Conservation (phyloP, 2,329 filamentous ascomycete genomes). For the Sporothrix luriei region DNA sequence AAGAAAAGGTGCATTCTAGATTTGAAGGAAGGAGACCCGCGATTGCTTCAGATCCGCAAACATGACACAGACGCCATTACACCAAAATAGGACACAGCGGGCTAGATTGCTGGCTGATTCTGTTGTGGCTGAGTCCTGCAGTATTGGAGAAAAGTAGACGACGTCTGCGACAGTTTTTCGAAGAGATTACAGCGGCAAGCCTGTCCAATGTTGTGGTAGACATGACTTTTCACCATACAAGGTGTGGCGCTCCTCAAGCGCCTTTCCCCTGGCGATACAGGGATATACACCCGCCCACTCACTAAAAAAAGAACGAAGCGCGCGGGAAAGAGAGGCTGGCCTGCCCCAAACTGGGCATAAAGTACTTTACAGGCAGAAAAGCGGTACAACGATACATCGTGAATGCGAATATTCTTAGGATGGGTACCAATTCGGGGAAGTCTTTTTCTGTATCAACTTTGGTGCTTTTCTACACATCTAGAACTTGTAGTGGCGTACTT, state of each 20-base stretch:
- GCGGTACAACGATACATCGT: background rate
- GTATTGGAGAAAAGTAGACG: background rate
- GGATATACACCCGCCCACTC: background rate
- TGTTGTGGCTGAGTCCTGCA: constrained; percentile 21
- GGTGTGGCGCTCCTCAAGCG: constrained; percentile 9
- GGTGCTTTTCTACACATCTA: background rate
- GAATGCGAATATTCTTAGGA: background rate
- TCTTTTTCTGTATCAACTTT: background rate
- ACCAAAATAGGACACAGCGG: background rate
- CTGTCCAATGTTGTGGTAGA: constrained; percentile 12
- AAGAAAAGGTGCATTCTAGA: background rate
- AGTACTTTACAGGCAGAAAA: background rate
- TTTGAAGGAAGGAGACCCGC: background rate
- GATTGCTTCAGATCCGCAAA: constrained; percentile 18
- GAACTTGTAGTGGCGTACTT: background rate
- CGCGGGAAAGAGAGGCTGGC: background rate
- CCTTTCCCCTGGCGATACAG: background rate
- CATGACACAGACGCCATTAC: background rate
- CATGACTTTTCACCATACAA: background rate
- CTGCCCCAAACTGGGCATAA: background rate
- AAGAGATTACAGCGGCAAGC: constrained; percentile 4
- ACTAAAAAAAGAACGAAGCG: constrained; percentile 29
- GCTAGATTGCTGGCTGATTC: background rate
- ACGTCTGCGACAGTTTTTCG: background rate
- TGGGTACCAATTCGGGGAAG: background rate